A percentile compares a stretch with the other conserved stretches of the same genome.
These are phyloP conservation scores for Claviceps sp. DNA, from an alignment of 2,329 filamentous ascomycete genomes.

Conservation along the genomic window DNA sequence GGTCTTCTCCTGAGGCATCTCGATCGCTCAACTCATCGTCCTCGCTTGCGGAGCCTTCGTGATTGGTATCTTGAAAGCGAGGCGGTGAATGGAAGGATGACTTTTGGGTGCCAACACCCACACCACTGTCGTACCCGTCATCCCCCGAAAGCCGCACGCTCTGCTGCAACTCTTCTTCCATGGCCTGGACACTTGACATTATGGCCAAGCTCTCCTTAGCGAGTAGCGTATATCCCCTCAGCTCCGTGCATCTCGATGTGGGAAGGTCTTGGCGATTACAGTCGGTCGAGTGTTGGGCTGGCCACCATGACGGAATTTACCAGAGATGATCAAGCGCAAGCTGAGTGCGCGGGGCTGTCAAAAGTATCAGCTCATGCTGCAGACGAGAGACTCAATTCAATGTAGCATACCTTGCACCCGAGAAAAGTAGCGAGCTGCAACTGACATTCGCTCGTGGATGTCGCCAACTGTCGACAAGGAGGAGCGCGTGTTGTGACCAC, in stretches of 20 bases:
- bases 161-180: constrained; percentile 45
- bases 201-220: constrained; percentile 15
- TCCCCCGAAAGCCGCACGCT: constrained; percentile 39
- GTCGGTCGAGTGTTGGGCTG: constrained; percentile 11
- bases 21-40: constrained; percentile 25
- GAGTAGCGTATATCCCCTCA: constrained; percentile 7
- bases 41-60: constrained; percentile 11
- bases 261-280: constrained; percentile 10
- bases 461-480: not conserved
- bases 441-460: not conserved
- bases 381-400: no score
- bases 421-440: not conserved
- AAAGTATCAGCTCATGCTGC: constrained; percentile 2
- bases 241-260: constrained; percentile 18
- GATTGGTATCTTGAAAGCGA: constrained; percentile 9
- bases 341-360: constrained; percentile 5
- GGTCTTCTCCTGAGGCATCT: constrained; percentile 27
- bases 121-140: constrained; percentile 26
- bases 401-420: constrained; percentile 3
- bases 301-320: constrained; percentile 11
- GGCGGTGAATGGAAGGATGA: not conserved
- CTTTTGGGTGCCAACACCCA: constrained; percentile 11
- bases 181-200: constrained; percentile 39
- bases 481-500: constrained; percentile 1
- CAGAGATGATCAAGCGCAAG: constrained; percentile 5